Evolutionary conservation across 179 eudicot species (phyloP).

Genomic region (Pouteria campechiana): DNA sequence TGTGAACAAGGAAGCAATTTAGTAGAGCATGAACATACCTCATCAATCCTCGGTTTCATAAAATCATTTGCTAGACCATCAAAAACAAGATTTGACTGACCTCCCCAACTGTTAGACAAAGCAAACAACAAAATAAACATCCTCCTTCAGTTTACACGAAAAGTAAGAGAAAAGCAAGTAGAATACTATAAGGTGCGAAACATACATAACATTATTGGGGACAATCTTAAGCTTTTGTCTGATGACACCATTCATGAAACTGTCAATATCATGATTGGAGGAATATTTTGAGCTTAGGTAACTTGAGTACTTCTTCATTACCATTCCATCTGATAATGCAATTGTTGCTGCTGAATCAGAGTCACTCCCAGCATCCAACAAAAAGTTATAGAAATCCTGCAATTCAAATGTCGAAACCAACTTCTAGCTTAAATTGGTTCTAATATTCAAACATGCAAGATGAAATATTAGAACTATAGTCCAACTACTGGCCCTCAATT

Average conservation of each 20-base stretch:
- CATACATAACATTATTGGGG: constrained; percentile 52
- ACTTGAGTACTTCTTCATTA: constrained; percentile 41
- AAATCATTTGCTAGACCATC: constrained; percentile 46
- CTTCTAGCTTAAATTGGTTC: neutral
- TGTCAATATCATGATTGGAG: constrained; percentile 15
- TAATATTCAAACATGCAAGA: neutral
- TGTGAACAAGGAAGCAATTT: neutral
- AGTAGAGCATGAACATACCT: constrained; percentile 27
- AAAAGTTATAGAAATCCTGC: constrained; percentile 78
- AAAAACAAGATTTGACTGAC: constrained; percentile 53
- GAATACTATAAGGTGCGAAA: neutral
- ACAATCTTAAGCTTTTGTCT: constrained; percentile 66
- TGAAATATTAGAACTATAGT: too few species aligned
- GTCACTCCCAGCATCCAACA: constrained; percentile 50
- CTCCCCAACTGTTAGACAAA: constrained; percentile 95
- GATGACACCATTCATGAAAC: constrained; percentile 58
- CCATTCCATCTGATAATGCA: constrained; percentile 14
- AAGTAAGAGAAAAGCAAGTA: neutral
- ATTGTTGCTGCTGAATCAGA: constrained; percentile 28
- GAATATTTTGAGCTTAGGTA: constrained; percentile 26
- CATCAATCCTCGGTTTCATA: constrained; percentile 77
- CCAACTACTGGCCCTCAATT: too few species aligned
- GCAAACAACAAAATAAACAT: neutral
- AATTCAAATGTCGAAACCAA: neutral
- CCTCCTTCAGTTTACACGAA: neutral